phyloP scores from a whole-genome alignment of 1,284 basidiomycete genomes.

The Boletus mariae region DNA sequence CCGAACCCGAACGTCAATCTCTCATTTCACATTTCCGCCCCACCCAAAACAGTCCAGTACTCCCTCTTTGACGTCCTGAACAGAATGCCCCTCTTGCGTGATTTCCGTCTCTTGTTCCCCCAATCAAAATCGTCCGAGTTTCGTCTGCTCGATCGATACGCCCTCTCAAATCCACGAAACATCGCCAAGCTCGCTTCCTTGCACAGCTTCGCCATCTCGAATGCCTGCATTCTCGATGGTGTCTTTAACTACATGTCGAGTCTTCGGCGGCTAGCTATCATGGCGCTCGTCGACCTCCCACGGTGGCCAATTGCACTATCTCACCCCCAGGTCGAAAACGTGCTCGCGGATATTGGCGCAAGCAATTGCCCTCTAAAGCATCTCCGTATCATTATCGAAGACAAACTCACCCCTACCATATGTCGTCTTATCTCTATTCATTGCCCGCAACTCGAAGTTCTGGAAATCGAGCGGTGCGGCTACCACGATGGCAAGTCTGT shows the following conservation, averaged over 20 bases:
- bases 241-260: conserved; percentile 31
- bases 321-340: conserved; percentile 29
- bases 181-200: conserved; percentile 30
- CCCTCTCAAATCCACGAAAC: conserved; percentile 20
- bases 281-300: conserved; percentile 32
- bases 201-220: conserved; percentile 34
- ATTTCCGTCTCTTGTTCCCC: conserved; percentile 30
- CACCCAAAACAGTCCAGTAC: neutral
- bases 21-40: conserved; percentile 11
- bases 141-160: conserved; percentile 23
- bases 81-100: conserved; percentile 27
- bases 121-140: conserved; percentile 28
- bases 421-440: conserved; percentile 25
- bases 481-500: conserved; percentile 35
- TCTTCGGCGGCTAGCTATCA: conserved; percentile 28
- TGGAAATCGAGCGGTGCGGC: conserved; percentile 33
- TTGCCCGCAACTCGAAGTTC: conserved; percentile 31
- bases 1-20: conserved; percentile 18
- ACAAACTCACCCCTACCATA: conserved; percentile 31
- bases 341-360: conserved; percentile 27
- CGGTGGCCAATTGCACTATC: conserved; percentile 34
- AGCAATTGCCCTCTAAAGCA: conserved; percentile 33
- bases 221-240: conserved; percentile 29
- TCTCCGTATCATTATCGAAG: conserved; percentile 31
- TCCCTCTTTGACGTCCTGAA: conserved; percentile 27